Base-by-base conservation (phyloP, 306 rosid species). In the Canavalia gladiata region DNA sequence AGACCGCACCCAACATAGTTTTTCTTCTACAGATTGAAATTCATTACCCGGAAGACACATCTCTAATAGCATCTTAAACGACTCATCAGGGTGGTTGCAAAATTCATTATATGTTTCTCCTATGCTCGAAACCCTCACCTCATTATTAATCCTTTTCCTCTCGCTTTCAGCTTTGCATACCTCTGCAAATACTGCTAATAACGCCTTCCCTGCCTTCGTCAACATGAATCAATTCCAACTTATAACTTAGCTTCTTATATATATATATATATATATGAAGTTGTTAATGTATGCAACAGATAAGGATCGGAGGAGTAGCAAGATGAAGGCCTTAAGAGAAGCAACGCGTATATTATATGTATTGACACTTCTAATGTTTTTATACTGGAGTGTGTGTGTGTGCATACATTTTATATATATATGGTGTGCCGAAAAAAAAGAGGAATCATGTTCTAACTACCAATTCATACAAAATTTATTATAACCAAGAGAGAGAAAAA, bases 1-100 rank as follows among this genome's bases (percentile, higher is more conserved):
- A 1, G 91, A 89, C 0, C 90, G 74, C 4, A 94, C 1, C 98
- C 98, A 94, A 33, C 72, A 62, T 8, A 90, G 39, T 30, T 84
- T 85, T 67, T 60, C 29, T 47, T 86, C 89, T 49, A 64, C 75
- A 1, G 83, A 47, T 18, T 18, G 25, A 18, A 18, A 18, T 8
- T 83, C 78, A 29, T 51, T 60, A 55, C 41, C 52, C 0, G 88
- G 83, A 6, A 82, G 49, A 0, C 83, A 84, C 72, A 29, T 65
- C 73, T 82, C 85, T 0, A 87, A 80, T 0, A 90, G 18, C 25
- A 4, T 35, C 70, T 84, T 3, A 9, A 90, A 81, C 2, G 88
- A 75, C 41, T 76, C 81, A 0, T 76, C 81, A 0, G 71, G n/a
- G 18, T 60, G 64, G 5, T 66, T 78, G 81, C 74, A 81, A 30